phyloP scores from a whole-genome alignment of 2,329 filamentous ascomycete species.

The Hymenoscyphus repandus region DNA sequence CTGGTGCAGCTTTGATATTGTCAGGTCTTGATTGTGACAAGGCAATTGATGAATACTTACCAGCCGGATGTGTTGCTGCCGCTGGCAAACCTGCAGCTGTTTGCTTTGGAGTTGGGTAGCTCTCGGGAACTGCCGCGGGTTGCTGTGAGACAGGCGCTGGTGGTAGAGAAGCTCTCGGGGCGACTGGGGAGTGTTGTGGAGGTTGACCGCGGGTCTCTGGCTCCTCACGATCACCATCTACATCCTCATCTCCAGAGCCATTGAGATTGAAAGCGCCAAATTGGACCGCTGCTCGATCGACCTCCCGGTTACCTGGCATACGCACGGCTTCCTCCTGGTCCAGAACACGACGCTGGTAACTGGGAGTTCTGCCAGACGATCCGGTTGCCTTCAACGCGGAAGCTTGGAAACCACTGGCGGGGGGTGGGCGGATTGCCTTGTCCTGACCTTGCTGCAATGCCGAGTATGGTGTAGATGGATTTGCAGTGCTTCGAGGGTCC shows the following conservation, averaged over 20 bases:
- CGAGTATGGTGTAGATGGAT: slow-evolving; percentile 57
- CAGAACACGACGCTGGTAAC: slow-evolving; percentile 78
- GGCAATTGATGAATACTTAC: slow-evolving; percentile 32
- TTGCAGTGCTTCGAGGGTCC: slow-evolving; percentile 61
- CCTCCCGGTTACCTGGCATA: slow-evolving; percentile 94
- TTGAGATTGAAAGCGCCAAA: slow-evolving; percentile 94
- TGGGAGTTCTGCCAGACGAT: slow-evolving; percentile 62
- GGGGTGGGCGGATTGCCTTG: slow-evolving; percentile 45
- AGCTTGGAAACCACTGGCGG: slow-evolving; percentile 70
- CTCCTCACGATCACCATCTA: slow-evolving; percentile 92
- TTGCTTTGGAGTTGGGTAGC: slow-evolving; percentile 42
- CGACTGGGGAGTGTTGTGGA: slow-evolving; percentile 84
- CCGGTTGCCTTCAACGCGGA: slow-evolving; percentile 72
- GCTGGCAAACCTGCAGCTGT: slow-evolving; percentile 44
- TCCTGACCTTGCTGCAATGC: slow-evolving; percentile 56
- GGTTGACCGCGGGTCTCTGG: slow-evolving; percentile 91
- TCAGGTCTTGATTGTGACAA: slow-evolving; percentile 10
- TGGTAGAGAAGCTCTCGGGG: slow-evolving; percentile 81
- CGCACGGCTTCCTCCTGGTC: slow-evolving; percentile 97
- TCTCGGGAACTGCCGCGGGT: slow-evolving; percentile 48
- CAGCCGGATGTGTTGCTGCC: slow-evolving; percentile 35
- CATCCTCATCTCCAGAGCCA: slow-evolving; percentile 71
- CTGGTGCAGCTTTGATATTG: slow-evolving; percentile 25
- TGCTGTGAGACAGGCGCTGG: slow-evolving; percentile 50
- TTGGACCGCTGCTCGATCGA: slow-evolving; percentile 88